Base-by-base conservation (phyloP, 345 rosid genomes). In the Physaria fendleri region DNA sequence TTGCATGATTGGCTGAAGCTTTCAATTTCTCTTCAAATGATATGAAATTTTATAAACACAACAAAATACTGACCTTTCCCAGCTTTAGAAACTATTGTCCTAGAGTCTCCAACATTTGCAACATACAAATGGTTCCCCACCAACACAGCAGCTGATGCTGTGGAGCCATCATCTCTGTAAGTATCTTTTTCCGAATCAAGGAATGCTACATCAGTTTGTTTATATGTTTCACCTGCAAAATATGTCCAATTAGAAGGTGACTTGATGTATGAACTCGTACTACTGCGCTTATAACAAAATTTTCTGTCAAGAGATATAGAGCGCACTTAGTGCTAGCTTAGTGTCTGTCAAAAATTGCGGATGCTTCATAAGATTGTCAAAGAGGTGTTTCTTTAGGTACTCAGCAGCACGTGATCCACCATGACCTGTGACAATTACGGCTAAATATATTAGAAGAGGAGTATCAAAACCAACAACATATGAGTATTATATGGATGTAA, bases 391-490 rank as follows among this genome's bases (percentile, higher is more conserved):
- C 82, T 90, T 94, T 74, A 94, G 76, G 78, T 79, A 90, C 75
- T 90, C 93, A 48, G 97, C 96, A 60, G 99, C 99, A 41, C 85
- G 96, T 62, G 97, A 87, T 62, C 99, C 99, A 59, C 99, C 99
- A 78, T 94, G 99, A 62, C 99, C 99, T 94, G 86, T 16, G 61
- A 76, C 38, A 12, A 50, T 43, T n/a, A 68, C 65, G 24, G 49
- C 22, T 16, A 62, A 38, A 47, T 27, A 39, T 22, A 41, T 25
- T 46, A 24, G 38, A 37, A 22, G 34, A 25, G 40, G 11, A 22
- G 47, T 4, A 66, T 22, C 38, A 42, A 17, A 17, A 20, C 42
- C 40, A 56, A 20, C 59, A 32, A 49, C 35, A 22, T 27, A 51
- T 14, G 32, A 44, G 30, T 22, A 41, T 12, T n/a, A 5, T 6